Evolutionary conservation across 805 yeast species (phyloP).

Genomic region (Nakazawaea peltata): DNA sequence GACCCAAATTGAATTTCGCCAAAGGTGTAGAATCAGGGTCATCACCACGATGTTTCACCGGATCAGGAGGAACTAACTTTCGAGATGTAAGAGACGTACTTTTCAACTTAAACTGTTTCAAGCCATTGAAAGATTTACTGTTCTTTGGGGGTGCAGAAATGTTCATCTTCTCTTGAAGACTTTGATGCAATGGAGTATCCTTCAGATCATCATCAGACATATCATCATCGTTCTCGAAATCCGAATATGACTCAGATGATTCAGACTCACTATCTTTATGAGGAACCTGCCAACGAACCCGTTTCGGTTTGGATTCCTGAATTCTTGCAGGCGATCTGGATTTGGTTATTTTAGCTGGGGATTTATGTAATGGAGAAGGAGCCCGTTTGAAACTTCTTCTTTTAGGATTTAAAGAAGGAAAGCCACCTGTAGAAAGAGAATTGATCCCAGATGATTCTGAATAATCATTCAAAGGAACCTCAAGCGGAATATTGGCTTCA

Average conservation of each 20-base stretch:
- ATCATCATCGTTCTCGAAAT: constrained; percentile 1
- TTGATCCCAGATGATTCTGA: too few relatives aligned
- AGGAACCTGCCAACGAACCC: constrained; percentile 40
- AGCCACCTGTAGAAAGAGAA: too few relatives aligned
- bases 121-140: too few relatives aligned
- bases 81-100: constrained; percentile 3
- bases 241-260: constrained; percentile 9
- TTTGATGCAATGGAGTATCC: constrained; percentile 8
- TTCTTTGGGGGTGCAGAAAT: constrained; percentile 7
- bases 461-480: too few relatives aligned
- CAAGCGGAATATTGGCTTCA: too few relatives aligned
- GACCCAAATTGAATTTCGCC: constrained; percentile 3
- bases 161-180: constrained; percentile 6
- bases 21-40: too few relatives aligned
- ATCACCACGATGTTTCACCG: too few relatives aligned
- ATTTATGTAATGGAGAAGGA: constrained; percentile 11
- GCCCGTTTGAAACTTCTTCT: constrained; percentile 14
- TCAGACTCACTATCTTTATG: constrained; percentile 10
- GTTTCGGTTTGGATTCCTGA: constrained; percentile 23
- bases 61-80: constrained; percentile 6
- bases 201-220: neutral
- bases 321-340: constrained; percentile 13
- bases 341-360: constrained; percentile 10
- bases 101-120: too few relatives aligned
- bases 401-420: too few relatives aligned